phyloP scores from a whole-genome alignment of 2,329 filamentous ascomycete species.

The Pezicula carpinea region DNA sequence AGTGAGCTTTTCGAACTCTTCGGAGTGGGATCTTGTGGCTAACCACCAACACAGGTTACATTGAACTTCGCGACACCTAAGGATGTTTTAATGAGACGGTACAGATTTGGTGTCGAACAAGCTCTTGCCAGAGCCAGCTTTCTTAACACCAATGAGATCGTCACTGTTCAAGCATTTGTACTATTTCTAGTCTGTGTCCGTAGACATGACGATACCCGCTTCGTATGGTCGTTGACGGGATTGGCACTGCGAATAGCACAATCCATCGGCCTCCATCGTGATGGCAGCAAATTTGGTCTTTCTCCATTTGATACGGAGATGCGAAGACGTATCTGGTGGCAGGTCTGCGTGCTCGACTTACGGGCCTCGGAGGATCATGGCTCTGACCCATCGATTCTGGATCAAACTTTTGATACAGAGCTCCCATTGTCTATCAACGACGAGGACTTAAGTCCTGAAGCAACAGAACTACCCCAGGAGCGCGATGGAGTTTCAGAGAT shows the following conservation, averaged over 20 bases:
- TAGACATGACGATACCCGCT: constrained; percentile 36
- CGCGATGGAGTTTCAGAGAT: constrained; percentile 32
- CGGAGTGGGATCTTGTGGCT: constrained; percentile 1
- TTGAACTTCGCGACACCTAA: constrained; percentile 38
- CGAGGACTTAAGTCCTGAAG: constrained; percentile 37
- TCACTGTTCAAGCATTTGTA: constrained; percentile 50
- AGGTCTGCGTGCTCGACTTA: constrained; percentile 54
- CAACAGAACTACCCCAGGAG: constrained; percentile 16
- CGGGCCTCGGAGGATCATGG: constrained; percentile 60
- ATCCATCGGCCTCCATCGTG: constrained; percentile 55
- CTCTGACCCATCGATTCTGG: constrained; percentile 53
- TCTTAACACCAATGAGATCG: constrained; percentile 47
- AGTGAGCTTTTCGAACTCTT: constrained; percentile 12
- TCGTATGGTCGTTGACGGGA: constrained; percentile 53
- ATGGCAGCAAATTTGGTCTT: constrained; percentile 49
- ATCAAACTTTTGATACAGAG: constrained; percentile 55
- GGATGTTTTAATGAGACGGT: constrained; percentile 37
- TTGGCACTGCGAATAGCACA: constrained; percentile 54
- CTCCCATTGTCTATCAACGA: constrained; percentile 46
- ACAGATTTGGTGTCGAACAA: constrained; percentile 50
- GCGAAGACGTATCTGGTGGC: constrained; percentile 56
- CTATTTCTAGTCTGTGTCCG: constrained; percentile 51
- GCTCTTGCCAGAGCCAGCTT: constrained; percentile 50
- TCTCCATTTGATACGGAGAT: constrained; percentile 57
- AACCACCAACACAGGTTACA: constrained; percentile 20